Conservation (phyloP, 2,329 filamentous ascomycete genomes). For the Stagonosporopsis vannaccii region DNA sequence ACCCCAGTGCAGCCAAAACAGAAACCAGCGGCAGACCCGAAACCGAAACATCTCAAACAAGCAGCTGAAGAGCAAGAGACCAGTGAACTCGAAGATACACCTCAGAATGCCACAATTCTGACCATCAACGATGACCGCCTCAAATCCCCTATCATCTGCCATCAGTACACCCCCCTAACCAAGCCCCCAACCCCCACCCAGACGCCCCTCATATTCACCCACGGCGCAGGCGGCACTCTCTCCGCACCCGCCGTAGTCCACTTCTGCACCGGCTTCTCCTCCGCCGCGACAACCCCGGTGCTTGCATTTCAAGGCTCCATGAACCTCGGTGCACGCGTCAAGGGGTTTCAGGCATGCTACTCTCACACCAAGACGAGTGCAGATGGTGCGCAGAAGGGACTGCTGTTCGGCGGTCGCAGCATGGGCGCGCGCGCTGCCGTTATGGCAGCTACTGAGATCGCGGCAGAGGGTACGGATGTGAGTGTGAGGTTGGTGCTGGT, state of each 20-base stretch:
- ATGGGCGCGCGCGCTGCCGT: conserved; percentile 56
- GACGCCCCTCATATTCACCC: conserved; percentile 49
- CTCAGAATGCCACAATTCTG: background rate
- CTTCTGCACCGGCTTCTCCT: conserved; percentile 50
- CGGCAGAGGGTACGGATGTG: background rate
- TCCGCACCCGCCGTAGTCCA: conserved; percentile 48
- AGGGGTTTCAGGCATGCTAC: conserved; percentile 47
- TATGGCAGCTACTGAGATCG: conserved; percentile 36
- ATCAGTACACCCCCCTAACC: background rate
- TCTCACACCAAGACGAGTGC: background rate
- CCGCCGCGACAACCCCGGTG: conserved; percentile 15
- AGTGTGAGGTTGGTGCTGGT: conserved; percentile 45
- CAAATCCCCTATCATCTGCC: background rate
- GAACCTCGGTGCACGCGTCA: conserved; percentile 50
- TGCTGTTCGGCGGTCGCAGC: conserved; percentile 51
- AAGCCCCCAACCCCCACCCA: background rate
- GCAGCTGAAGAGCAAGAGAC: background rate
- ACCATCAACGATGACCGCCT: background rate
- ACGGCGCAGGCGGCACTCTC: conserved; percentile 55
- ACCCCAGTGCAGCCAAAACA: background rate
- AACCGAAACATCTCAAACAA: background rate
- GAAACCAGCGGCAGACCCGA: background rate
- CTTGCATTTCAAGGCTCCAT: conserved; percentile 52
- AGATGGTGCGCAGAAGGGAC: background rate
- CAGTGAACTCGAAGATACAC: background rate